These are phyloP conservation scores for Phytophthora rubi DNA, from an alignment of 352 stramenopile genomes.

Conservation along the genomic window DNA sequence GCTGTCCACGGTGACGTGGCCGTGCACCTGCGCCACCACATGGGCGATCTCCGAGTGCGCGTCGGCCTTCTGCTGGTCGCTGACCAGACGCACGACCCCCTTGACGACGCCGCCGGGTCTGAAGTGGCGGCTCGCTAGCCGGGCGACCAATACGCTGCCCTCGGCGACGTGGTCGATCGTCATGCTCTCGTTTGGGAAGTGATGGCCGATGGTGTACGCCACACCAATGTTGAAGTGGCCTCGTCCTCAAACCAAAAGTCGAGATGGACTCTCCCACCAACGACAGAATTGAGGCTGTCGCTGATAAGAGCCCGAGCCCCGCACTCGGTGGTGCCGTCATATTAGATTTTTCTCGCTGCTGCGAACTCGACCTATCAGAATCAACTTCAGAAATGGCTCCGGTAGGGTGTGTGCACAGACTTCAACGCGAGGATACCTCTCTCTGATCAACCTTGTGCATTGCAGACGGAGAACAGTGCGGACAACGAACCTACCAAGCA, in stretches of 20 bases:
- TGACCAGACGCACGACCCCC: conserved; percentile 56
- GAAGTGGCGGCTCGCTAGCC: conserved; percentile 59
- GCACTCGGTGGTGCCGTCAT: not conserved
- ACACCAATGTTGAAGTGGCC: conserved; percentile 26
- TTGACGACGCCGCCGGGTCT: conserved; percentile 60
- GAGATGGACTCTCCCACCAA: conserved; percentile 34
- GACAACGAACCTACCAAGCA: conserved; percentile 14
- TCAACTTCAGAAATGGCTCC: conserved; percentile 13
- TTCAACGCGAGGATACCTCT: not conserved
- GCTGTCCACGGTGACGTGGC: conserved; percentile 88
- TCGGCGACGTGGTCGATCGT: conserved; percentile 34
- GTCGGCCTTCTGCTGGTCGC: conserved; percentile 31
- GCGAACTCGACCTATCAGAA: conserved; percentile 2
- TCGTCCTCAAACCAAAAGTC: conserved; percentile 12
- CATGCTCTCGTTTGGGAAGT: conserved; percentile 10
- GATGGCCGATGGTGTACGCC: conserved; percentile 5
- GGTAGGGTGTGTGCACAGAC: conserved; percentile 6
- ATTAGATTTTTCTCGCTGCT: conserved; percentile 19
- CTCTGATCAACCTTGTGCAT: not conserved
- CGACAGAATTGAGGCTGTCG: conserved; percentile 18
- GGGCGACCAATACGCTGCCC: conserved; percentile 37
- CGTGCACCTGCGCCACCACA: conserved; percentile 68
- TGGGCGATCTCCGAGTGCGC: conserved; percentile 50
- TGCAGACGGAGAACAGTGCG: conserved; percentile 5
- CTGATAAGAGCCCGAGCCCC: conserved; percentile 5